Conservation (phyloP, 148 eudicot genomes). For the Rhododendron vialii region DNA sequence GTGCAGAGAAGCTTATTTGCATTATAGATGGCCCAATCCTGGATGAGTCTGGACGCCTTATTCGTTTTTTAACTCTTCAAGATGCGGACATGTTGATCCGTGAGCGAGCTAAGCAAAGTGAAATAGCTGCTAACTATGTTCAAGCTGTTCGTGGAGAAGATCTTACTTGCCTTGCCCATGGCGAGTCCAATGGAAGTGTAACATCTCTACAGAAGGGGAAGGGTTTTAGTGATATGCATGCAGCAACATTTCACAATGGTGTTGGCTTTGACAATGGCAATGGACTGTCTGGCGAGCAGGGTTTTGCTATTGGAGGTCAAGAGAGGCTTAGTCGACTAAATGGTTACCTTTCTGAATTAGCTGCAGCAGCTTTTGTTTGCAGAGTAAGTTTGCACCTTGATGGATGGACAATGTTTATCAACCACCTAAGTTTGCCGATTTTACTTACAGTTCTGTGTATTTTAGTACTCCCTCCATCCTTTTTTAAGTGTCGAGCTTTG, state of each 20-base stretch:
- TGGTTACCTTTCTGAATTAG: constrained; percentile 91
- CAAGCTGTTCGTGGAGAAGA: constrained; percentile 79
- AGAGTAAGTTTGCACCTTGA: constrained; percentile 50
- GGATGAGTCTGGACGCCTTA: constrained; percentile 79
- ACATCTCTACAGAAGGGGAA: constrained; percentile 39
- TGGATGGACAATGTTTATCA: neutral
- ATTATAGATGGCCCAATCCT: constrained; percentile 88
- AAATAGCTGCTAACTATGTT: constrained; percentile 92
- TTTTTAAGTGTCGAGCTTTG: too few relatives aligned
- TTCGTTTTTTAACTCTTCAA: constrained; percentile 75
- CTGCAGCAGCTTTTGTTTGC: constrained; percentile 99
- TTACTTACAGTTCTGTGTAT: neutral
- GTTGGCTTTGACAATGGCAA: constrained; percentile 91
- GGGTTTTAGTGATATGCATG: constrained; percentile 22
- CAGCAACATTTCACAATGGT: constrained; percentile 79
- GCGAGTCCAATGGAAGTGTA: constrained; percentile 33
- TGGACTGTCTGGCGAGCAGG: constrained; percentile 81
- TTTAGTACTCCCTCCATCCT: neutral
- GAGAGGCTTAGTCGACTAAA: constrained; percentile 74
- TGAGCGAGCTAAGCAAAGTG: constrained; percentile 87
- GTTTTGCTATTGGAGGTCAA: constrained; percentile 96
- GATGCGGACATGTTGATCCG: constrained; percentile 90
- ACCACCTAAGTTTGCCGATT: neutral
- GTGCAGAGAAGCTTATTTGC: constrained; percentile 94
- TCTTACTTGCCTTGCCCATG: constrained; percentile 29